Evolutionary conservation across 306 rosid genomes (phyloP).

Genomic region (Dalbergia cochinchinensis): DNA sequence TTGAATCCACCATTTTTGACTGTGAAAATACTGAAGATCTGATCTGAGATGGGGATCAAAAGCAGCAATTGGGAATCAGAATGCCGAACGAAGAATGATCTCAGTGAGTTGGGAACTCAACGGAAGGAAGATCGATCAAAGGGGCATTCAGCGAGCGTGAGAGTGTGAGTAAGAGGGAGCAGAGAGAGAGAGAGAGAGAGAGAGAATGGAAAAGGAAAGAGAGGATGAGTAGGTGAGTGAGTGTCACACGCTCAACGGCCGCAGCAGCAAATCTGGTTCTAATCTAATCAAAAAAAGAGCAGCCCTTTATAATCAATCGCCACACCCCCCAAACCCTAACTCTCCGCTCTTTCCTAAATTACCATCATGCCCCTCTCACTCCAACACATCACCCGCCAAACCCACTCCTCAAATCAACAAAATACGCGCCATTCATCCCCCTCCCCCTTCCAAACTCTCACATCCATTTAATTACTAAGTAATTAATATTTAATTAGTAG

Average conservation of each 20-base stretch:
- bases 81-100: neutral
- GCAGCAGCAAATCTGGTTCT: slow-evolving; percentile 68
- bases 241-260: slow-evolving; percentile 69
- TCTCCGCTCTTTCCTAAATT: slow-evolving; percentile 11
- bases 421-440: slow-evolving; percentile 52
- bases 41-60: neutral
- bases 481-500: too few relatives aligned
- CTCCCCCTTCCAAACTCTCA: too few relatives aligned
- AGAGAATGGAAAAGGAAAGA: neutral
- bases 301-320: slow-evolving; percentile 59
- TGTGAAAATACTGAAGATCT: neutral
- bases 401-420: slow-evolving; percentile 39
- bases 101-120: neutral
- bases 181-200: slow-evolving; percentile 37
- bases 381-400: slow-evolving; percentile 66
- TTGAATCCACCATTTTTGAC: slow-evolving; percentile 72
- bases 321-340: slow-evolving; percentile 81
- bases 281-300: slow-evolving; percentile 39
- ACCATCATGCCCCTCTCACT: slow-evolving; percentile 54
- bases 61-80: neutral
- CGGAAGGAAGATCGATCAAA: slow-evolving; percentile 27
- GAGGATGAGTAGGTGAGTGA: neutral
- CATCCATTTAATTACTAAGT: too few relatives aligned
- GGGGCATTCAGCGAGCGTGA: slow-evolving; percentile 42
- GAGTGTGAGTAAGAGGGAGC: neutral